Percentiles rank a stretch among this genome's conserved stretches.
Conservation (phyloP, 2,329 filamentous ascomycete species). For the Fusarium proliferatum region DNA sequence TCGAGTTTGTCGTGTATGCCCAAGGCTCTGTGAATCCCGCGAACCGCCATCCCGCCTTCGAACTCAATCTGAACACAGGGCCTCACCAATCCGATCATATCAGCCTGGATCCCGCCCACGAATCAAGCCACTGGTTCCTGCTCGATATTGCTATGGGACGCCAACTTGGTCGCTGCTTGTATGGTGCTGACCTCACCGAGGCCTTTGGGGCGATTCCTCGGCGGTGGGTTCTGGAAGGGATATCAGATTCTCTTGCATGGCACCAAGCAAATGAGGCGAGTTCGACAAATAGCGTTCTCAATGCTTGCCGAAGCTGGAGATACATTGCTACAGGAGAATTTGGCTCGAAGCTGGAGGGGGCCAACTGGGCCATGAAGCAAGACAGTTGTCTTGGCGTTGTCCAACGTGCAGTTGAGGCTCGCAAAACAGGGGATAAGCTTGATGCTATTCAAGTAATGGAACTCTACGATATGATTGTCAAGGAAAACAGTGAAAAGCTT, state of each 20-base stretch:
- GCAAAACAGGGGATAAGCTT: neutral
- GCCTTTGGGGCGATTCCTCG: neutral
- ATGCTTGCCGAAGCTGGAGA: conserved; percentile 7
- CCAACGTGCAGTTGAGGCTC: neutral
- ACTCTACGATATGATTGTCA: neutral
- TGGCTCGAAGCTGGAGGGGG: neutral
- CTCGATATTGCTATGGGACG: conserved; percentile 19
- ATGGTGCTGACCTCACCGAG: neutral
- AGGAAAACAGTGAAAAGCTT: neutral
- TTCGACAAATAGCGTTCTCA: neutral
- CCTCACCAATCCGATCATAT: conserved; percentile 2
- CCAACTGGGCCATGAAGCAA: neutral
- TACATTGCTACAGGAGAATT: neutral
- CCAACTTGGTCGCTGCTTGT: neutral
- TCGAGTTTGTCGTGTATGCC: conserved; percentile 20
- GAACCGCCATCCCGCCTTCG: conserved; percentile 7
- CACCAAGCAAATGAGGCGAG: neutral
- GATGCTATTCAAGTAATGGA: neutral
- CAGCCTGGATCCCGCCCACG: neutral
- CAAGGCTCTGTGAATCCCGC: neutral
- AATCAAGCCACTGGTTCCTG: conserved; percentile 22
- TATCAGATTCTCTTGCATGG: conserved; percentile 11
- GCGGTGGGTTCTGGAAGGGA: neutral
- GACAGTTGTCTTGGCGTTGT: neutral
- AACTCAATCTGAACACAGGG: conserved; percentile 25